Percentiles rank a stretch among this genome's conserved stretches.
Conservation (phyloP, 2,329 filamentous ascomycete species). For the Trichoderma polysporum region DNA sequence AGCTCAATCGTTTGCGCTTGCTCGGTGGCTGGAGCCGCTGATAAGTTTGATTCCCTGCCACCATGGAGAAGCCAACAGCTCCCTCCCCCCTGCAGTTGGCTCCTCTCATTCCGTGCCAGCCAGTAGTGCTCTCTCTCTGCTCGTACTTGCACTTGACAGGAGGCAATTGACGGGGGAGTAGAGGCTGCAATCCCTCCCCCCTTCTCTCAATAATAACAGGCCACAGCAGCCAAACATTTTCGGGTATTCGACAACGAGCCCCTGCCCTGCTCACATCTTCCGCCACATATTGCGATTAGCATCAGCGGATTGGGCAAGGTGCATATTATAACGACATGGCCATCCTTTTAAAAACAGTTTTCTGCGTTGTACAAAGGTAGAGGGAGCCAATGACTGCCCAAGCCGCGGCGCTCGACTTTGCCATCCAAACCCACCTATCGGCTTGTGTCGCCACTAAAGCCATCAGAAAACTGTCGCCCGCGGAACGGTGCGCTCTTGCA, state of each 20-base stretch:
- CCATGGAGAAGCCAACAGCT: not conserved
- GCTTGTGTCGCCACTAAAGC: slow-evolving; percentile 19
- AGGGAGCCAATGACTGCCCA: not conserved
- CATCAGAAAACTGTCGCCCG: slow-evolving; percentile 20
- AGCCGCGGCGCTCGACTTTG: not conserved
- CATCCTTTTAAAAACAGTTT: not conserved
- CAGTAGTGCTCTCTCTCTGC: not conserved
- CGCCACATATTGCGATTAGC: not conserved
- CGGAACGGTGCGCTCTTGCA: slow-evolving; percentile 40
- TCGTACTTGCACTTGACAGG: not conserved
- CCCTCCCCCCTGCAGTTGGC: slow-evolving; percentile 6
- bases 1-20: not conserved
- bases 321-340: not conserved
- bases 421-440: slow-evolving; percentile 10
- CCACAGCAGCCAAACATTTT: not conserved
- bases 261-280: not conserved
- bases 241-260: too few relatives aligned
- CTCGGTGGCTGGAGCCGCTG: not conserved
- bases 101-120: not conserved
- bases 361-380: not conserved
- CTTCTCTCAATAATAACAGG: not conserved
- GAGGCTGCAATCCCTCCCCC: not conserved
- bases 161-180: too few relatives aligned
- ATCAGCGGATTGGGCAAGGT: not conserved
- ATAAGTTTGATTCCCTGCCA: not conserved